Evolutionary conservation across 345 rosid species (phyloP), one percentile per base, ranked within the genome.

Genomic region (Brassica juncea): DNA sequence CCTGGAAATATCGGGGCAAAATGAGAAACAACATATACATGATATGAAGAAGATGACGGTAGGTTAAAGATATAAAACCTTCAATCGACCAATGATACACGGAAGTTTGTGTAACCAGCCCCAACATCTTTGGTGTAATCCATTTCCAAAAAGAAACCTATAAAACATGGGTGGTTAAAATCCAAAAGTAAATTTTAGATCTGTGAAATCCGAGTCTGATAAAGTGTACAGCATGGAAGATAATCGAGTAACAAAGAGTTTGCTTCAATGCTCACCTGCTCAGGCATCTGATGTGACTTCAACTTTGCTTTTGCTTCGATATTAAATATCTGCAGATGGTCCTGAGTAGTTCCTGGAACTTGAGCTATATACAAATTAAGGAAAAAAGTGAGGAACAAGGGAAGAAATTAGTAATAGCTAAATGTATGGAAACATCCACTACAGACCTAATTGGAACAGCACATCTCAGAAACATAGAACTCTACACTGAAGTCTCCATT

Each of bases 71-170:
- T 52, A 78, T 9, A 70, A 64, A 81, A 92, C 99, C 99, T 88
- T 96, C 99, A 81, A 92, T 96, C 12, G 97, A 87, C 99, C 99
- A 96, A 77, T 96, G 99, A 88, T 92, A 92, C 57, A 92, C 97
- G 0, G 98, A 81, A 65, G 94, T 74, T 84, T 93, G 99, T 2
- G 99, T 96, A 66, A 93, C 99, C 72, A 96, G 76, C 72, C 98
- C 99, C 89, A 96, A 74, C 98, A 96, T 86, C 77, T 93, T 93
- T 60, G 91, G 90, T 75, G 87, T 81, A 77, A 96, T 92, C 99
- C 99, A 96, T 81, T 96, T 96, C 99, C 99, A 96, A 83, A 96
- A 96, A 77, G 92, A 91, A 84, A 96, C 93, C 99, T 96, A 81
- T 37, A 68, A 70, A 81, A 23, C 39, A 77, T 54, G 74, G 28